phyloP scores from a whole-genome alignment of 176 grass and related monocot species.

The Zoysia japonica region DNA sequence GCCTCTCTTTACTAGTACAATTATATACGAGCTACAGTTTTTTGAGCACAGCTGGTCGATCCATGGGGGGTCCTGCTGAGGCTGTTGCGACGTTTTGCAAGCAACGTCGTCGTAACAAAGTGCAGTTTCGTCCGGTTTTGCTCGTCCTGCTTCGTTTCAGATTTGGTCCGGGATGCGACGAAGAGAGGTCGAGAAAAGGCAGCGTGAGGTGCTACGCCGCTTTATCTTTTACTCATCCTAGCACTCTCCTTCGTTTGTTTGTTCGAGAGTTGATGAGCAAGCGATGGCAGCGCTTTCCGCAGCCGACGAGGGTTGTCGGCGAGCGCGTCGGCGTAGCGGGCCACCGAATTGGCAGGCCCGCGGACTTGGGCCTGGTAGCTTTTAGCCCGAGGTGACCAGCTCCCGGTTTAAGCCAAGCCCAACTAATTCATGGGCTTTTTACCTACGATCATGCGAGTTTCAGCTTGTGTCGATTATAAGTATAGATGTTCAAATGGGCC shows the following conservation, averaged over 20 bases:
- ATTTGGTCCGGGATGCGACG: slow-evolving; percentile 6
- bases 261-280: neutral
- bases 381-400: too few relatives aligned
- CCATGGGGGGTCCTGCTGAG: neutral
- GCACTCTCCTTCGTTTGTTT: neutral
- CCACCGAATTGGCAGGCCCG: too few relatives aligned
- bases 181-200: neutral
- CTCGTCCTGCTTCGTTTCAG: neutral
- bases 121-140: neutral
- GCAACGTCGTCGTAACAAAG: neutral
- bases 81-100: neutral
- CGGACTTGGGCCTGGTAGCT: too few relatives aligned
- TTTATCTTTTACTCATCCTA: neutral
- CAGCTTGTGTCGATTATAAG: too few relatives aligned
- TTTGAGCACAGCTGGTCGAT: neutral
- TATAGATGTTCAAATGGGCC: too few relatives aligned
- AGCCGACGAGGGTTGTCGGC: too few relatives aligned
- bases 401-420: neutral
- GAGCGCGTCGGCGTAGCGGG: neutral
- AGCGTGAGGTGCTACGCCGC: neutral
- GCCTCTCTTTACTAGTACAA: neutral
- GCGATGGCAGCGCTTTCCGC: neutral
- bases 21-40: neutral
- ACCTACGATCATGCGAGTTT: neutral
- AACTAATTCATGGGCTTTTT: neutral